These are phyloP conservation scores for Trichoderma erinaceum DNA, from an alignment of 495 filamentous ascomycete genomes.

Conservation along the genomic window DNA sequence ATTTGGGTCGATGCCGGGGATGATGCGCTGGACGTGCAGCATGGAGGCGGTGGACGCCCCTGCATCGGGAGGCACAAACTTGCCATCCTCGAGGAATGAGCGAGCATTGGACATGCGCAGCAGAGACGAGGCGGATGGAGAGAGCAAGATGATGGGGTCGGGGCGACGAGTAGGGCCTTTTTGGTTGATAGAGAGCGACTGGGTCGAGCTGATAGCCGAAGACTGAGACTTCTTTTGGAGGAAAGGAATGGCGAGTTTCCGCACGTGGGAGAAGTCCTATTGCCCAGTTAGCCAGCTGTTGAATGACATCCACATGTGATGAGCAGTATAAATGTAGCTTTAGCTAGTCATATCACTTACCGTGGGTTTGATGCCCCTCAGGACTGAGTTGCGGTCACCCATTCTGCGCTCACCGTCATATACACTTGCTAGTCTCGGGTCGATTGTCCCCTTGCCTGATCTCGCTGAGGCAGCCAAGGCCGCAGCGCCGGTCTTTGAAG, in stretches of 20 bases:
- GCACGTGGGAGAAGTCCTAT: conserved; percentile 92
- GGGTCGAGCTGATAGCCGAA: conserved; percentile 31
- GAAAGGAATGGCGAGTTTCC: conserved; percentile 77
- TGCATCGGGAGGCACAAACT: conserved; percentile 73
- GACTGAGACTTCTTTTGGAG: conserved; percentile 54
- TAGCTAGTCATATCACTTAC: conserved; percentile 43
- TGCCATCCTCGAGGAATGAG: conserved; percentile 81
- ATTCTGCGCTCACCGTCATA: conserved; percentile 85
- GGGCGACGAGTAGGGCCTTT: conserved; percentile 51
- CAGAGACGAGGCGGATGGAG: conserved; percentile 93
- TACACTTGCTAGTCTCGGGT: conserved; percentile 77
- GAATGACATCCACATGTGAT: neutral
- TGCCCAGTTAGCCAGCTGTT: neutral
- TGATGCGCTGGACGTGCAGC: conserved; percentile 70
- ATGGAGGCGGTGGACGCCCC: conserved; percentile 60
- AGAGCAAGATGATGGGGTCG: conserved; percentile 96
- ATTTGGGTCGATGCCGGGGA: conserved; percentile 65
- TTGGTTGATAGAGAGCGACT: conserved; percentile 40
- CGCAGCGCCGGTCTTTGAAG: conserved; percentile 44
- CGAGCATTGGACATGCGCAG: conserved; percentile 98
- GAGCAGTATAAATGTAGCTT: neutral
- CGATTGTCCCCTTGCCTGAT: conserved; percentile 57
- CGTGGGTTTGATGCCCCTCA: conserved; percentile 84
- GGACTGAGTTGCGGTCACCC: conserved; percentile 83
- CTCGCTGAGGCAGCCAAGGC: conserved; percentile 44